Percentiles rank a stretch among this genome's conserved stretches.
Evolutionary conservation across 1,139 yeast genomes (phyloP).

Genomic region (Lodderomyces metapsilosis): DNA sequence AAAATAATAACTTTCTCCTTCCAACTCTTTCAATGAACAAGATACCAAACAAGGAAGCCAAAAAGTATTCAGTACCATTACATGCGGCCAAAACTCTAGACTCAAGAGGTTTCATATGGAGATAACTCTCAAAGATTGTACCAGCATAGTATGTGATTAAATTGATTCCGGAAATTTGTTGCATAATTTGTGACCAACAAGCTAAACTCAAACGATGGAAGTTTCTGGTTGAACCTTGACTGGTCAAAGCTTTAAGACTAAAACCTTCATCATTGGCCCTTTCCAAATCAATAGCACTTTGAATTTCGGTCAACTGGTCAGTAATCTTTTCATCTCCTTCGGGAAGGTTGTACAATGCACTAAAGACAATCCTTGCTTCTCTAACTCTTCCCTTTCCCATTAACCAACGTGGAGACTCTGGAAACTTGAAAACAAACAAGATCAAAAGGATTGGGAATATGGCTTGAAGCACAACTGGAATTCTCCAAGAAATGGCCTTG

Average conservation of each 20-base stretch:
- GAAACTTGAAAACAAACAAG: constrained; percentile 32
- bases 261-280: constrained; percentile 22
- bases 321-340: constrained; percentile 23
- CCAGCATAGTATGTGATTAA: constrained; percentile 38
- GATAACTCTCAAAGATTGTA: constrained; percentile 41
- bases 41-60: constrained; percentile 46
- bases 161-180: constrained; percentile 35
- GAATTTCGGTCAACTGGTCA: constrained; percentile 32
- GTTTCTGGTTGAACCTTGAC: constrained; percentile 42
- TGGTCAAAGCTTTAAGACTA: constrained; percentile 26
- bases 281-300: constrained; percentile 29
- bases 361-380: constrained; percentile 51
- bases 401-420: constrained; percentile 55
- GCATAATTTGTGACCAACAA: constrained; percentile 45
- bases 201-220: constrained; percentile 50
- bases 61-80: constrained; percentile 36
- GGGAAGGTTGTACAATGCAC: constrained; percentile 41
- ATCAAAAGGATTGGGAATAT: constrained; percentile 33
- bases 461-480: constrained; percentile 48
- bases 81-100: constrained; percentile 38
- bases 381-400: constrained; percentile 35
- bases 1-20: constrained; percentile 49
- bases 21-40: constrained; percentile 52
- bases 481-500: constrained; percentile 36
- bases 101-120: constrained; percentile 38